A percentile compares a stretch with the other conserved stretches of the same genome.
Evolutionary conservation across 768 basidiomycete species (phyloP).

Genomic region (Suillus brevipes): DNA sequence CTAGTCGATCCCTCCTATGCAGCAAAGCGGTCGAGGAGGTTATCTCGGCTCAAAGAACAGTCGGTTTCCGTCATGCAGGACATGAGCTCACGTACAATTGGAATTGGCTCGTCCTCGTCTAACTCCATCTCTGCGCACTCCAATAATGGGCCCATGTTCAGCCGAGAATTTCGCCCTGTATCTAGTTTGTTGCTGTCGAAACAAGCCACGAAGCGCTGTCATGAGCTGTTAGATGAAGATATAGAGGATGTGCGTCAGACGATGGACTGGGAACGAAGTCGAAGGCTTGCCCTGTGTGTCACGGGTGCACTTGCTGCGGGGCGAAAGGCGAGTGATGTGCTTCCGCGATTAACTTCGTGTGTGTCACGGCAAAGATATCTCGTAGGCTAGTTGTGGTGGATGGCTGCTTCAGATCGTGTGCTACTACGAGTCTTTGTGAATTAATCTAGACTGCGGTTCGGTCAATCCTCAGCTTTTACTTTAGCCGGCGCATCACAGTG

Average conservation of each 20-base stretch:
- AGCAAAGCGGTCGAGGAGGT: slow-evolving; percentile 25
- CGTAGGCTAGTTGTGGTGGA: not conserved
- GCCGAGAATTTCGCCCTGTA: not conserved
- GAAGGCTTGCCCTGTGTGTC: slow-evolving; percentile 22
- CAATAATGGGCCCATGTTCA: too few species aligned
- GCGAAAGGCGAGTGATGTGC: slow-evolving; percentile 19
- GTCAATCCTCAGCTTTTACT: too few species aligned
- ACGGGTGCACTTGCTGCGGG: slow-evolving; percentile 22
- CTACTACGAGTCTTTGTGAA: too few species aligned
- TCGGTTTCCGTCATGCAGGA: not conserved
- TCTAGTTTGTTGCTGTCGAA: not conserved
- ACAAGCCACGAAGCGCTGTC: not conserved
- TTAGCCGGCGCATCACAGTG: too few species aligned
- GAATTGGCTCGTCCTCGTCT: not conserved
- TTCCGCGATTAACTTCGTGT: slow-evolving; percentile 26
- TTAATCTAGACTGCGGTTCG: too few species aligned
- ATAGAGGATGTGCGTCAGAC: not conserved
- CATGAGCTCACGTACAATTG: not conserved
- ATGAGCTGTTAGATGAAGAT: not conserved
- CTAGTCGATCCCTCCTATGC: slow-evolving; percentile 36
- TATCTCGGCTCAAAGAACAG: slow-evolving; percentile 12
- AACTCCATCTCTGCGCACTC: not conserved
- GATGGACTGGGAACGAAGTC: slow-evolving; percentile 32
- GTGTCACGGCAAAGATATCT: slow-evolving; percentile 1
- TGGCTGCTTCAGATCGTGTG: not conserved